Evolutionary conservation across 164 flowering plant species (phyloP), one percentile per base, ranked within the genome.

Genomic region (Houttuynia cordata): DNA sequence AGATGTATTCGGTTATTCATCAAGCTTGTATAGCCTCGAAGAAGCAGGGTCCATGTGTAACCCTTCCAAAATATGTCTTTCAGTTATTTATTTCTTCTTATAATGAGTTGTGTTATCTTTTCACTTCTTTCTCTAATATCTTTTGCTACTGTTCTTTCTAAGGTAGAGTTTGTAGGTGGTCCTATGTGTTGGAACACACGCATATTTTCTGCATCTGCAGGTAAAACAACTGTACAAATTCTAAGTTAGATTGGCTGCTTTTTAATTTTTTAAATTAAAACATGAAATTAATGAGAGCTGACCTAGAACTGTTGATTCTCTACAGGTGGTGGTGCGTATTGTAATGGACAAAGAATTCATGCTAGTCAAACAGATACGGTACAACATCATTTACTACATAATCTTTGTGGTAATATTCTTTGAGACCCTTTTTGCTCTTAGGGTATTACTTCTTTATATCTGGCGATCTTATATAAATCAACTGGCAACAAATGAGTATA

Each of bases 151-250:
- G 14, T 19, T 57, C 23, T 37, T 37, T 57, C 58, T 17, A 41
- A n/a, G 98, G 98, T 92, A 15, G 98, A 92, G 73, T 92, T 92
- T 80, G 96, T 87, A 51, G 98, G 98, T 15, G 98, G 98, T 15
- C 91, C 95, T 56, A 77, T 81, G 84, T 87, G 95, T 73, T 92
- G 96, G 98, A 85, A 87, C 68, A 89, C 93, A 30, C 91, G 98
- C 39, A 80, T 70, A 51, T 92, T 92, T 79, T 79, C 98, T 68
- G 96, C 98, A 62, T 75, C 83, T 42, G 75, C 98, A 65, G 96
- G 98, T 88, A 71, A 45, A 53, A 51, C n/a, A 6, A 56, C 10
- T 49, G 53, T 51, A 53, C 23, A 57, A 20, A 56, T 30, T 20
- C 24, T 17, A 42, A 45, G 18, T 51, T 45, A 10, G 49, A 17